A percentile compares a stretch with the other conserved stretches of the same genome.
Conservation (phyloP, 495 filamentous ascomycete genomes). For the Rusavskia elegans region DNA sequence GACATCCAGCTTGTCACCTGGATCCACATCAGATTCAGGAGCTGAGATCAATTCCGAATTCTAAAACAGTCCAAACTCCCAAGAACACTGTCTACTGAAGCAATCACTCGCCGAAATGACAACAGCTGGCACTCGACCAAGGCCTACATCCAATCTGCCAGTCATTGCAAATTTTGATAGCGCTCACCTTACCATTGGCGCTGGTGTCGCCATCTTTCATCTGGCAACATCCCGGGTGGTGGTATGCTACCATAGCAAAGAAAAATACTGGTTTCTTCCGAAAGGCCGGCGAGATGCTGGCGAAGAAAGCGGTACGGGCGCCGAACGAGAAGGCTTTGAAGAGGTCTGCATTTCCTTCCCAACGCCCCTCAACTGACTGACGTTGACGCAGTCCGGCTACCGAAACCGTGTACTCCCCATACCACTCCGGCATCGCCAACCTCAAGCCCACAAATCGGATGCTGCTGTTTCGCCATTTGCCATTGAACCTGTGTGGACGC, state of each 20-base stretch:
- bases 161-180: constrained; percentile 8
- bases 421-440: constrained; percentile 24
- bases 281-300: constrained; percentile 29
- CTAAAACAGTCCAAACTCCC: not conserved
- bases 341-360: constrained; percentile 15
- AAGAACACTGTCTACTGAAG: not conserved
- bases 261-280: constrained; percentile 29
- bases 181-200: constrained; percentile 17
- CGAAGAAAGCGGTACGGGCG: constrained; percentile 21
- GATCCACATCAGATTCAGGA: too few relatives aligned
- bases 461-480: constrained; percentile 11
- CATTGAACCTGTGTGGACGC: constrained; percentile 27
- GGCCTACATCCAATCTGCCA: constrained; percentile 1
- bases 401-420: constrained; percentile 31
- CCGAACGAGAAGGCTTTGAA: constrained; percentile 32
- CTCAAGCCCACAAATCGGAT: constrained; percentile 13
- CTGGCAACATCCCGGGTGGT: constrained; percentile 26
- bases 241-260: constrained; percentile 22
- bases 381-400: constrained; percentile 23
- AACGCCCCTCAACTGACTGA: not conserved
- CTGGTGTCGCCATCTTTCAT: constrained; percentile 33
- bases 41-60: too few relatives aligned
- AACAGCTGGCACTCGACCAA: not conserved
- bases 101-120: not conserved
- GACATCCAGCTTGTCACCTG: too few relatives aligned